Percentiles rank a stretch among this genome's conserved stretches.
Evolutionary conservation across 1,284 basidiomycete species (phyloP).

Genomic region (Athelia psychrophila): DNA sequence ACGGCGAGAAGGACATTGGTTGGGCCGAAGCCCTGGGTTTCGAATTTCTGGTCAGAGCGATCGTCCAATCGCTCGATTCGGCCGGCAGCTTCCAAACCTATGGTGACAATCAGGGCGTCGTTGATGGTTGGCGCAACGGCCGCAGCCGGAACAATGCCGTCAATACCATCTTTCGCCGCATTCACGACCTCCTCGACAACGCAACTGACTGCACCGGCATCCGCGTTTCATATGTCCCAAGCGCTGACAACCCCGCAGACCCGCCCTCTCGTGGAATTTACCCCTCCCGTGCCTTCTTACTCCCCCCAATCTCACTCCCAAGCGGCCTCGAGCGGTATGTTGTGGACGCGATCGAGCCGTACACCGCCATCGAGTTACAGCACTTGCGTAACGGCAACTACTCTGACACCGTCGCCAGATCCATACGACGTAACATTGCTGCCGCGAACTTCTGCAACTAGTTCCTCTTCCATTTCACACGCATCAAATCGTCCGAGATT

Average conservation of each 20-base stretch:
- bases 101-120: constrained; percentile 36
- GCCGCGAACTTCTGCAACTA: no score
- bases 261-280: constrained; percentile 14
- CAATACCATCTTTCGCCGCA: constrained; percentile 3
- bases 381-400: constrained; percentile 3
- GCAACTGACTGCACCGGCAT: constrained; percentile 3
- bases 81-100: constrained; percentile 20
- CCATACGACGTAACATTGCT: no score
- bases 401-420: no score
- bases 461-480: no score
- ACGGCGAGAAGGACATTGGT: constrained; percentile 17
- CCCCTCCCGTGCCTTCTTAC: constrained; percentile 7
- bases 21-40: constrained; percentile 37
- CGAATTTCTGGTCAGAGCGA: constrained; percentile 26
- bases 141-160: constrained; percentile 27
- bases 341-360: constrained; percentile 3
- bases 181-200: not conserved
- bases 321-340: constrained; percentile 3
- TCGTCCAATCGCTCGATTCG: constrained; percentile 7
- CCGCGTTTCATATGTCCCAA: constrained; percentile 28
- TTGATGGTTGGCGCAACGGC: constrained; percentile 35
- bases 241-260: constrained; percentile 18
- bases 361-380: constrained; percentile 1
- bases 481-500: no score
- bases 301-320: constrained; percentile 15